phyloP scores from a whole-genome alignment of 305 asterid species.

The Lippia alba region DNA sequence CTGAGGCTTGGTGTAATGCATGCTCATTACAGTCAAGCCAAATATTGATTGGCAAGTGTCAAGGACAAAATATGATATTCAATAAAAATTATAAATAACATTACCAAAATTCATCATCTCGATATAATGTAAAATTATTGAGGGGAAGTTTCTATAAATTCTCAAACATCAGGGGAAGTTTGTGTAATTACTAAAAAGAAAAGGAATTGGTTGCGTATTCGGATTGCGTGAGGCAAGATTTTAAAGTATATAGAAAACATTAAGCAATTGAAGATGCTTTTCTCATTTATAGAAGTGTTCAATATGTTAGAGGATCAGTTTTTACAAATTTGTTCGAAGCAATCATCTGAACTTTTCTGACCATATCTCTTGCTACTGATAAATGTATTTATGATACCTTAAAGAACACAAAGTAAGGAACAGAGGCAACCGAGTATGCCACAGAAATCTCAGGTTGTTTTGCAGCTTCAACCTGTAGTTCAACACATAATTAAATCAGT shows the following conservation, averaged over 20 bases:
- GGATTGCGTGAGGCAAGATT: too few species aligned
- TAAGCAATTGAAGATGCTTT: too few species aligned
- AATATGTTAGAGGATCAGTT: neutral
- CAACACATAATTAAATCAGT: constrained; percentile 17
- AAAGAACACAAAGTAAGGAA: constrained; percentile 88
- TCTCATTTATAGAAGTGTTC: too few species aligned
- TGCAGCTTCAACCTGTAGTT: constrained; percentile 92
- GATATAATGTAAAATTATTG: too few species aligned
- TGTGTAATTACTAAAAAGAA: too few species aligned
- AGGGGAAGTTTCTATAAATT: too few species aligned
- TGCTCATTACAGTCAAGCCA: too few species aligned
- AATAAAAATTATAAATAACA: neutral
- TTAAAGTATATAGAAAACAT: too few species aligned
- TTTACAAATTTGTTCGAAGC: constrained; percentile 4
- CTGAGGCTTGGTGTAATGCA: too few species aligned
- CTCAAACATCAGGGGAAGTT: too few species aligned
- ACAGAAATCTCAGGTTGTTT: constrained; percentile 96
- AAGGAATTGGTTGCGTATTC: too few species aligned
- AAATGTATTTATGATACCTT: constrained; percentile 55
- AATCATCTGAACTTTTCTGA: neutral
- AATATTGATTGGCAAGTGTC: neutral
- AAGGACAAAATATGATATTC: neutral
- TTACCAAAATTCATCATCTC: too few species aligned
- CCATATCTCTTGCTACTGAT: constrained; percentile 1
- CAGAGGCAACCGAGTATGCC: constrained; percentile 83